Percentiles rank a stretch among this genome's conserved stretches.
Evolutionary conservation across 495 filamentous ascomycete genomes (phyloP).

Genomic region (Aspergillus ostianus): DNA sequence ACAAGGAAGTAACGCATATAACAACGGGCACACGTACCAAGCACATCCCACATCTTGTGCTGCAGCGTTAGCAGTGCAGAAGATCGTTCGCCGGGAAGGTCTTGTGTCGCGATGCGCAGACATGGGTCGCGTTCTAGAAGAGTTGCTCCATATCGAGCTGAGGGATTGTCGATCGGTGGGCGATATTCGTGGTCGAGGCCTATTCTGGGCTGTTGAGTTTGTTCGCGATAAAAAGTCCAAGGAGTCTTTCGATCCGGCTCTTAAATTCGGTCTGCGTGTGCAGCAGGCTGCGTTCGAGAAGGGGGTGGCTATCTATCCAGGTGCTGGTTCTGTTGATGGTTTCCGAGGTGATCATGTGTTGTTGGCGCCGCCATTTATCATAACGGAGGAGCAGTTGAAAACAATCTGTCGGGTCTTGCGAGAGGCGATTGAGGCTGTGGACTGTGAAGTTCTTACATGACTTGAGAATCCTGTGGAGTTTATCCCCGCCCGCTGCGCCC

Average conservation of each 20-base stretch:
- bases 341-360: constrained; percentile 70
- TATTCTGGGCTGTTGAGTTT: constrained; percentile 64
- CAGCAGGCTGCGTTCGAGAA: constrained; percentile 1
- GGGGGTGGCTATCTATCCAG: not conserved
- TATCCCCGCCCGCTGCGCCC: too few relatives aligned
- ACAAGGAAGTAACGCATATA: constrained; percentile 40
- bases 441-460: not conserved
- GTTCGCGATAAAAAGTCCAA: constrained; percentile 49
- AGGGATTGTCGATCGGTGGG: constrained; percentile 55
- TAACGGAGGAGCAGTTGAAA: constrained; percentile 49
- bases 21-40: constrained; percentile 63
- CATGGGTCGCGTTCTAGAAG: constrained; percentile 51
- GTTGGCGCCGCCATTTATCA: constrained; percentile 70
- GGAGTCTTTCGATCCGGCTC: constrained; percentile 35
- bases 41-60: constrained; percentile 60
- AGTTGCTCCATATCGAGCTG: constrained; percentile 43
- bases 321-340: constrained; percentile 62
- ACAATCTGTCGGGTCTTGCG: not conserved
- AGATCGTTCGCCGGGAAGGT: constrained; percentile 53
- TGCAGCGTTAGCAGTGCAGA: constrained; percentile 58
- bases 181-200: constrained; percentile 60
- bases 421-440: not conserved
- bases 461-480: too few relatives aligned
- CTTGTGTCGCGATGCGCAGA: constrained; percentile 51
- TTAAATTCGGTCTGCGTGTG: not conserved